Percentiles rank a stretch among this genome's conserved stretches.
Conservation (phyloP, 2,329 filamentous ascomycete genomes). For the Apiospora pterosperma region DNA sequence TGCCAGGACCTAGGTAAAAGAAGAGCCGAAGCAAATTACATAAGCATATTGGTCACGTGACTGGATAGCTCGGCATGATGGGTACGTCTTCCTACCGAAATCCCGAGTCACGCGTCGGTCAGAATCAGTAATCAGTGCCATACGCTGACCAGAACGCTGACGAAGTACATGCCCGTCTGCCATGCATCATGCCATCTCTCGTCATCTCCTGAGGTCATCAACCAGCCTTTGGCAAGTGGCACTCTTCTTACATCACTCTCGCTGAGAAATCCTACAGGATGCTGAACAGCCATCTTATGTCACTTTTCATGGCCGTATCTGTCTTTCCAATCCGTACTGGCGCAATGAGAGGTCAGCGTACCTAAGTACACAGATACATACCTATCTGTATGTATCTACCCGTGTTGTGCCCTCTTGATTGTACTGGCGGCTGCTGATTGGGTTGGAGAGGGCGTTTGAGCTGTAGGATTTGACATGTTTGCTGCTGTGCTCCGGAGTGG, state of each 20-base stretch:
- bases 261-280: neutral
- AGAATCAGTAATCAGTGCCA: no score
- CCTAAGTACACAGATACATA: neutral
- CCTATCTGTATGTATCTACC: neutral
- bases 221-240: neutral
- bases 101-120: neutral
- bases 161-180: neutral
- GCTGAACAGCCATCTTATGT: neutral
- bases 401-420: neutral
- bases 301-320: neutral
- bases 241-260: neutral
- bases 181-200: neutral
- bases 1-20: neutral
- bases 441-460: neutral
- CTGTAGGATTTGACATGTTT: neutral
- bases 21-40: neutral
- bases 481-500: neutral
- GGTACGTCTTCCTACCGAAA: neutral
- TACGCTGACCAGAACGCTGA: no score
- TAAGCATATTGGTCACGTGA: neutral
- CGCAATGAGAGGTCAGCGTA: neutral
- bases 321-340: neutral
- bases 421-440: neutral
- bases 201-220: neutral
- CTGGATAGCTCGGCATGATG: neutral